These are phyloP conservation scores for Limnanthes douglasii DNA, from an alignment of 345 rosid genomes.

Conservation along the genomic window DNA sequence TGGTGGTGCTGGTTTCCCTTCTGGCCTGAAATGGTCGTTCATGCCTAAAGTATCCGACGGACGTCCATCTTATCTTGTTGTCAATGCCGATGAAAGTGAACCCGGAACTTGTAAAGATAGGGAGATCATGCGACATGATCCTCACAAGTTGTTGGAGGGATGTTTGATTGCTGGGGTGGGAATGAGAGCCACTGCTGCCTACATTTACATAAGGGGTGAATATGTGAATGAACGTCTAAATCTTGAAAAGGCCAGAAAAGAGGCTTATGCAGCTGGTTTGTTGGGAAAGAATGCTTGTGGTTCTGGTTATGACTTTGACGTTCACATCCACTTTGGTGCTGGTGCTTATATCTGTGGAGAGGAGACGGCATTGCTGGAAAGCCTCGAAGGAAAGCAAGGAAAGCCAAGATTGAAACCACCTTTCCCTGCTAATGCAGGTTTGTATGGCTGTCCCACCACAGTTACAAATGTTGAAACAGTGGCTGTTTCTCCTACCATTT, in stretches of 20 bases:
- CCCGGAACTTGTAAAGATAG: conserved; percentile 99
- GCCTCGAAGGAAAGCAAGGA: conserved; percentile 97
- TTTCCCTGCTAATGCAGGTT: conserved; percentile 93
- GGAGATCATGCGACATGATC: conserved; percentile 97
- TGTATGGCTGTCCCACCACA: conserved; percentile 95
- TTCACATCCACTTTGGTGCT: conserved; percentile 92
- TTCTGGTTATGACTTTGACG: conserved; percentile 94
- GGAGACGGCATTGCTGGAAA: conserved; percentile 94
- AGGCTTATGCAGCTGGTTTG: conserved; percentile 84
- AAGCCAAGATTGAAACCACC: conserved; percentile 99
- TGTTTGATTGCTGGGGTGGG: conserved; percentile 98
- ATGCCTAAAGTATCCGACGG: conserved; percentile 98
- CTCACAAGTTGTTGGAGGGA: conserved; percentile 91
- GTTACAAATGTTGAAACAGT: conserved; percentile 96
- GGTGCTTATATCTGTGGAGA: conserved; percentile 99
- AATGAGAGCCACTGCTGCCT: conserved; percentile 95
- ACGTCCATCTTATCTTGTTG: conserved; percentile 95
- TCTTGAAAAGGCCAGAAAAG: conserved; percentile 77
- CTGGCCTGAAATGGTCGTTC: conserved; percentile 98
- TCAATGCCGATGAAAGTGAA: conserved; percentile 99
- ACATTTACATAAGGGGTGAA: conserved; percentile 93
- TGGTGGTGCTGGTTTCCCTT: conserved; percentile 98
- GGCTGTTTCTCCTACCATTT: conserved; percentile 91
- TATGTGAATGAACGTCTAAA: conserved; percentile 80
- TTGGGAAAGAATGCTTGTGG: conserved; percentile 97